Evolutionary conservation across 495 filamentous ascomycete species (phyloP), one percentile per base, ranked within the genome.

Genomic region (Aspergillus biplanus): DNA sequence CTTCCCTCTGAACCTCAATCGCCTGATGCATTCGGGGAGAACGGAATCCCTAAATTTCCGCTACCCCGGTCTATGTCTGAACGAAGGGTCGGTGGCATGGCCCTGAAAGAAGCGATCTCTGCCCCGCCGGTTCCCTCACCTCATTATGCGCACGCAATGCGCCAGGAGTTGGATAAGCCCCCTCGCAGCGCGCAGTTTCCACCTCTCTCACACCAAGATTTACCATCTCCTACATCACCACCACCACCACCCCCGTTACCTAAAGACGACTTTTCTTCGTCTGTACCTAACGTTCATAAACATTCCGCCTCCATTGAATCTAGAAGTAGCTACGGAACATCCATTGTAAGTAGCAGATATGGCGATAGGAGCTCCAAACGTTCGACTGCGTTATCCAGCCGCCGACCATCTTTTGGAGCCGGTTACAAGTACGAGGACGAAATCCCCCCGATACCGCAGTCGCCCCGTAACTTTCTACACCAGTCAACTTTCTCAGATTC

Each of bases 31-130:
- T 34, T 46, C 62, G 69, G 86, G 55, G 88, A 90, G 59, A 81
- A 75, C 52, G 80, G 85, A 0, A 89, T 90, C 63, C 86, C 89
- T 8, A 80, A 71, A 60, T 90, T 88, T 72, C 87, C 80, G 54
- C 82, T 78, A 70, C 71, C 73, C 2, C 78, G 71, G 18, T 75
- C 79, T 34, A 74, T 80, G 66, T 71, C 72, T 7, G 69, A 68
- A 15, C 65, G 71, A 48, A 63, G 56, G 16, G 65, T 74, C 1
- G 62, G 67, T n/a, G 68, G 67, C 16, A 62, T 67, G 15, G 44
- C 56, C 3, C 33, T 68, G 3, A 63, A 63, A 27, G 49, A 52
- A 12, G 33, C 44, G 4, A 63, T 37, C 9, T 63, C 66, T 5
- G 52, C 60, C 69, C 79, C 63, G 1, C 60, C 68, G 9, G 50